These are phyloP conservation scores for Neurospora sp. DNA, from an alignment of 2,329 filamentous ascomycete genomes.

Conservation along the genomic window DNA sequence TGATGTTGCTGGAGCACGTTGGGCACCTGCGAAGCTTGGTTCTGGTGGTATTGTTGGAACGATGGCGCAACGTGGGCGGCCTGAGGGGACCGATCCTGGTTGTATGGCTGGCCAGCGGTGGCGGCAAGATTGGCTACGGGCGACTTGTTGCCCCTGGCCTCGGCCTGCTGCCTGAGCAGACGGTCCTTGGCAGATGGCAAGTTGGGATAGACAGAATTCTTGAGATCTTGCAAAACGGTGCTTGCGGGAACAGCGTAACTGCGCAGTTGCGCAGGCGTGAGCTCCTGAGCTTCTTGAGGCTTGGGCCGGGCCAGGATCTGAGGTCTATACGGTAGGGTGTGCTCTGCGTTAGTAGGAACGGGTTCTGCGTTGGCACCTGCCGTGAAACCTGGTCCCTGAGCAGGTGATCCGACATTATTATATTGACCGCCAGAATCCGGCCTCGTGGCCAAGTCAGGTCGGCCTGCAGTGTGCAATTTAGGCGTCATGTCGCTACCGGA, in stretches of 20 bases:
- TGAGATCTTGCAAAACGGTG: constrained; percentile 14
- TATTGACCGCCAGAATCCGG: constrained; percentile 4
- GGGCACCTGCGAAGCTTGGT: constrained; percentile 20
- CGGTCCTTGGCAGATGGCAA: constrained; percentile 14
- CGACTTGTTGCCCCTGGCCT: constrained; percentile 11
- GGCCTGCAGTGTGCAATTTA: constrained; percentile 9
- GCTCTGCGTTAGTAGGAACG: constrained; percentile 26
- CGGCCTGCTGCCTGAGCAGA: constrained; percentile 8
- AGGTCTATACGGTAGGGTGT: constrained; percentile 30
- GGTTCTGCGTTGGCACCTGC: constrained; percentile 23
- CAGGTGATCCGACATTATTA: constrained; percentile 15
- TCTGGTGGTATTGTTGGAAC: constrained; percentile 14
- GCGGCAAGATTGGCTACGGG: constrained; percentile 9
- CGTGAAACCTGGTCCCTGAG: constrained; percentile 19
- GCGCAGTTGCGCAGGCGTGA: constrained; percentile 11
- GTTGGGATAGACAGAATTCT: constrained; percentile 6
- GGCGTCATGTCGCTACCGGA: constrained; percentile 16
- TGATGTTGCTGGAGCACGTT: constrained; percentile 23
- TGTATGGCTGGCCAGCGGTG: constrained; percentile 11
- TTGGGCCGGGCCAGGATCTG: constrained; percentile 29
- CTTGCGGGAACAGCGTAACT: constrained; percentile 12
- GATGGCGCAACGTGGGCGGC: constrained; percentile 9
- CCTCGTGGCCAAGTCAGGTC: constrained; percentile 3
- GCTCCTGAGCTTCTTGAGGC: constrained; percentile 13
- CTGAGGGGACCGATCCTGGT: constrained; percentile 16